Base-by-base conservation (phyloP, 2,329 filamentous ascomycete species). In the Neofusicoccum umdonicola region DNA sequence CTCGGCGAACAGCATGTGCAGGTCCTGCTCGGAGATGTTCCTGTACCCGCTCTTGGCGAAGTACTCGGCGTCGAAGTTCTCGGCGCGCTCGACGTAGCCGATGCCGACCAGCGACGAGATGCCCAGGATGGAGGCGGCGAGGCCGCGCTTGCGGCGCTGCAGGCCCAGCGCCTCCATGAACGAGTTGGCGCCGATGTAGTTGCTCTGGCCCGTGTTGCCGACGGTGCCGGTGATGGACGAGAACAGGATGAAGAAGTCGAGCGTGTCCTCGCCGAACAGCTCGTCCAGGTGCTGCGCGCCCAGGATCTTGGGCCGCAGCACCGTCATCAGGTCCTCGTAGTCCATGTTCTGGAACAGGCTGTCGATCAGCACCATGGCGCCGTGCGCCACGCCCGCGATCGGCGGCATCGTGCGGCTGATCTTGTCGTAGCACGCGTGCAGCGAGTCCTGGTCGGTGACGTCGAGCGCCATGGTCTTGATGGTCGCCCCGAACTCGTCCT, bases 1-100 rank as follows among this genome's bases (percentile, higher is more conserved):
- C 69, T 85, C 82, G 8, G 83, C 75, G 66, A 85, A 82, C 73
- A 83, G 79, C 67, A 83, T 79, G 67, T 84, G 82, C n/a, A 85
- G 70, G 61, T 84, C 82, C 4, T 77, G 75, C 70, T 85, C 83
- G 3, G 82, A 83, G 9, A 85, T 63, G 11, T 4, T 8, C 5
- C 4, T 27, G 12, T 42, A 31, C 12, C 12, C 11, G 17, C 15
- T 15, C 22, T 61, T 34, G 56, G 15, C 45, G 56, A 7, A 11
- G 8, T 4, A 12, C 22, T 3, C 42, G 34, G 19, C 31, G 37
- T 3, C 4, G 17, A 3, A 12, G 34, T 2, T 37, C 31, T 5
- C 4, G 8, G 7, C 42, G 6, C 51, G 51, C 19, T 34, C 9
- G 19, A 82, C 71, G 65, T 80, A 82, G 0, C 83, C 83, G 0